Conservation (phyloP, 2,329 filamentous ascomycete genomes). For the Fusarium staphyleae region DNA sequence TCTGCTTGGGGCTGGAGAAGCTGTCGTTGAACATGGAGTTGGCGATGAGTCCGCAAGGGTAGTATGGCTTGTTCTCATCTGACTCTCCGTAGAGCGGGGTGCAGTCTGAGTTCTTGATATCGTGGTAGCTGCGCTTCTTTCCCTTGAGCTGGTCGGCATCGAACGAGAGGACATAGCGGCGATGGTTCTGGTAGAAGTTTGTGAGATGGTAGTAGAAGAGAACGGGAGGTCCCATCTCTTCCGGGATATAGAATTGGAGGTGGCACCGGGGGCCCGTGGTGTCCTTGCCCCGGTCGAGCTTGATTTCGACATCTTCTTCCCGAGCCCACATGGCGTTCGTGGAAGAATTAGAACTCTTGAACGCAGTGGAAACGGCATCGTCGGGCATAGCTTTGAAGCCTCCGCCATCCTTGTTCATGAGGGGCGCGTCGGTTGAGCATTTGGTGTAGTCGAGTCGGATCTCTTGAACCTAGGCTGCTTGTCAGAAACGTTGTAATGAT, state of each 20-base stretch:
- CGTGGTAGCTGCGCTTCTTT: conserved; percentile 62
- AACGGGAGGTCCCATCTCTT: conserved; percentile 80
- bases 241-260: conserved; percentile 79
- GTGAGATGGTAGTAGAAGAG: conserved; percentile 94
- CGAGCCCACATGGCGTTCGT: conserved; percentile 54
- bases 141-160: conserved; percentile 83
- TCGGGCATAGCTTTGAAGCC: conserved; percentile 60
- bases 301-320: conserved; percentile 49
- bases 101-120: conserved; percentile 75
- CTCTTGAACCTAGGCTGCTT: conserved; percentile 76
- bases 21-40: conserved; percentile 98
- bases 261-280: conserved; percentile 66
- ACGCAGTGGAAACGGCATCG: conserved; percentile 69
- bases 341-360: conserved; percentile 63
- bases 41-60: conserved; percentile 93
- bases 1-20: conserved; percentile 70
- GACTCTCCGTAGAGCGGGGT: conserved; percentile 70
- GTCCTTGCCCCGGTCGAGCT: conserved; percentile 41
- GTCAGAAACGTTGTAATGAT: conserved; percentile 12
- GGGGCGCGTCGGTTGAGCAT: conserved; percentile 67
- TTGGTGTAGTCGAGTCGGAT: conserved; percentile 88
- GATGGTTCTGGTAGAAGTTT: conserved; percentile 99
- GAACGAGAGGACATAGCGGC: conserved; percentile 92
- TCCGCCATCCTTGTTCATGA: conserved; percentile 36
- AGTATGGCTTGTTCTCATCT: conserved; percentile 73